Evolutionary conservation across 2,329 filamentous ascomycete genomes (phyloP).

Genomic region (Penicillium capsulatum): DNA sequence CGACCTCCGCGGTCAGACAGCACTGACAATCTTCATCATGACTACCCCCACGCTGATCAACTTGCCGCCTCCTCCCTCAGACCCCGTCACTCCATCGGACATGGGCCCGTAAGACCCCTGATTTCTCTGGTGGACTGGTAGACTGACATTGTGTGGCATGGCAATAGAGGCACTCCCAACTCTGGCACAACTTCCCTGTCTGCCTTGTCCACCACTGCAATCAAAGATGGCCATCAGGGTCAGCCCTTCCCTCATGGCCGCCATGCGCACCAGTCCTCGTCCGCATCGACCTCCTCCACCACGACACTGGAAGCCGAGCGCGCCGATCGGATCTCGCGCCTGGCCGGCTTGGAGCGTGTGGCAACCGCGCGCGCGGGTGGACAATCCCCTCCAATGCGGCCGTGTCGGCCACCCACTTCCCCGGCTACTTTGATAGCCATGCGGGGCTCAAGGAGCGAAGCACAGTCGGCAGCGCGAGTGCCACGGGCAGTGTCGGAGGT

Average conservation of each 20-base stretch:
- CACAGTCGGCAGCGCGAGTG: slow-evolving; percentile 86
- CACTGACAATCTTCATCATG: slow-evolving; percentile 25
- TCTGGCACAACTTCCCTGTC: slow-evolving; percentile 89
- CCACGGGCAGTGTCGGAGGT: slow-evolving; percentile 67
- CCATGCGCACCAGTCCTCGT: slow-evolving; percentile 53
- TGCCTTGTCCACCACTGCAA: slow-evolving; percentile 85
- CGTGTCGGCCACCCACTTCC: slow-evolving; percentile 42
- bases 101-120: slow-evolving; percentile 65
- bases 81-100: slow-evolving; percentile 81
- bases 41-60: slow-evolving; percentile 70
- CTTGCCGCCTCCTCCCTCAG: slow-evolving; percentile 74
- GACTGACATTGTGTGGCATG: slow-evolving; percentile 16
- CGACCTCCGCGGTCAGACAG: not conserved
- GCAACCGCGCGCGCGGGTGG: slow-evolving; percentile 63
- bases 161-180: slow-evolving; percentile 77
- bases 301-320: slow-evolving; percentile 85
- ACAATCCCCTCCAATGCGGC: slow-evolving; percentile 31
- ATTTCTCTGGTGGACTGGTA: slow-evolving; percentile 4
- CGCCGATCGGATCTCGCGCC: slow-evolving; percentile 88
- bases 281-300: slow-evolving; percentile 55
- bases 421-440: slow-evolving; percentile 76
- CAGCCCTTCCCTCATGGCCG: slow-evolving; percentile 61
- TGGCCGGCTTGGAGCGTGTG: slow-evolving; percentile 85
- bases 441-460: slow-evolving; percentile 73
- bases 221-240: slow-evolving; percentile 92